Evolutionary conservation across 2,329 filamentous ascomycete genomes (phyloP).

Genomic region (Westerdykella sp.): DNA sequence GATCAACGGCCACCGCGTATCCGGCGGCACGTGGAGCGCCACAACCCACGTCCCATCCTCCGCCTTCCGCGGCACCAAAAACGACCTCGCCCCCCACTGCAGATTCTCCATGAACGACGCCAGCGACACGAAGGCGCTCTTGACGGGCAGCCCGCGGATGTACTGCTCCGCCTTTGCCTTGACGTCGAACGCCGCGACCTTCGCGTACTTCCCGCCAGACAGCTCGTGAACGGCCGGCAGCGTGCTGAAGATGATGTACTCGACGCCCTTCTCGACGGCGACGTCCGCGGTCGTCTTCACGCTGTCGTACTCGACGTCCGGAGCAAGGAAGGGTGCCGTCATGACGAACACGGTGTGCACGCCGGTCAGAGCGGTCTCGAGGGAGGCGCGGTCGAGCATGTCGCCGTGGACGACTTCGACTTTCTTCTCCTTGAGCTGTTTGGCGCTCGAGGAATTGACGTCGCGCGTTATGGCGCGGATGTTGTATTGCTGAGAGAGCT

Average conservation of each 20-base stretch:
- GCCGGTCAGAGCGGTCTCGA: conserved; percentile 39
- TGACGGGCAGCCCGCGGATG: conserved; percentile 39
- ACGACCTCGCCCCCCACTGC: conserved; percentile 2
- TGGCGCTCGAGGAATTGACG: conserved; percentile 28
- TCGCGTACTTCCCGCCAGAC: conserved; percentile 30
- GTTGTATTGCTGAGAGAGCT: conserved; percentile 43
- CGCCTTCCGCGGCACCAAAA: conserved; percentile 25
- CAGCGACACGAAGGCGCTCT: conserved; percentile 11
- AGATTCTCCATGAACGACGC: conserved; percentile 13
- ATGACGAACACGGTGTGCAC: conserved; percentile 47
- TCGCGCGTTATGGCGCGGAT: conserved; percentile 50
- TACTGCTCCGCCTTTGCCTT: conserved; percentile 47
- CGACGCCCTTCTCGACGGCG: conserved; percentile 30
- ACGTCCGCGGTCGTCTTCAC: conserved; percentile 38
- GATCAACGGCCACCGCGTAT: conserved; percentile 35
- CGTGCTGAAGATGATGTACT: conserved; percentile 40
- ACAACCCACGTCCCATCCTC: conserved; percentile 28
- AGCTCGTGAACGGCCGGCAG: conserved; percentile 28
- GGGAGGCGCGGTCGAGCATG: conserved; percentile 34
- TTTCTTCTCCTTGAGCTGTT: conserved; percentile 23
- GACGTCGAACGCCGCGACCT: conserved; percentile 38
- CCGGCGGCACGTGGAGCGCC: conserved; percentile 4
- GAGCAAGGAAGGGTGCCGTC: conserved; percentile 33
- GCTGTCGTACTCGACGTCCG: conserved; percentile 18
- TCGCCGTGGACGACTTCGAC: conserved; percentile 40